Evolutionary conservation across 1,284 basidiomycete genomes (phyloP).

Genomic region (Boletellus deceptivus): DNA sequence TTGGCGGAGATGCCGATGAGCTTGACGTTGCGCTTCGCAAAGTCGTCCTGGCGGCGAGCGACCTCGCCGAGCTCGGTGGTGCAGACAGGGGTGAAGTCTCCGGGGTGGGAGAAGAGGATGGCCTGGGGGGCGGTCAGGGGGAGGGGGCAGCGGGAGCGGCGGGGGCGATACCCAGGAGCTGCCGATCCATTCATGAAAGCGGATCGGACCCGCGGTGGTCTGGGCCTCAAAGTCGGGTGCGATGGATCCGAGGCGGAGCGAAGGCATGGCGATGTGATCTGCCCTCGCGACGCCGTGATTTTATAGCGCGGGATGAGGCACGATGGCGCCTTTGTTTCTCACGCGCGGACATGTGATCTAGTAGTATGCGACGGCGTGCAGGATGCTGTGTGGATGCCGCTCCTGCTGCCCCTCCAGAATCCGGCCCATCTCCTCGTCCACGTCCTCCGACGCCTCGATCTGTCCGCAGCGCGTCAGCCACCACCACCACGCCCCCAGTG

Average conservation of each 20-base stretch:
- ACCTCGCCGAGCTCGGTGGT: constrained; percentile 98
- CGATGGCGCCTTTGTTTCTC: constrained; percentile 49
- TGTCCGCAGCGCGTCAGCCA: constrained; percentile 34
- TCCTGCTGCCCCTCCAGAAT: constrained; percentile 86
- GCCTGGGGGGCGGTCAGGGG: constrained; percentile 44
- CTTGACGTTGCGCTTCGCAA: constrained; percentile 86
- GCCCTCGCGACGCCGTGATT: constrained; percentile 1
- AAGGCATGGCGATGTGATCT: constrained; percentile 31
- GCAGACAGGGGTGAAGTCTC: constrained; percentile 83
- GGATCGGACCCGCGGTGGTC: constrained; percentile 75
- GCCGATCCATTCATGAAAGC: constrained; percentile 91
- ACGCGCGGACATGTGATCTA: constrained; percentile 43
- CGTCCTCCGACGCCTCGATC: constrained; percentile 84
- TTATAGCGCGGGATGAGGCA: constrained; percentile 28
- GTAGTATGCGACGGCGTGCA: constrained; percentile 91
- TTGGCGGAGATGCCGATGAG: constrained; percentile 95
- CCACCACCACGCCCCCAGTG: constrained; percentile 2
- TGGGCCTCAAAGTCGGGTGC: constrained; percentile 84
- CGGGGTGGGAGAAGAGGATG: constrained; percentile 93
- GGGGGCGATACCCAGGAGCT: constrained; percentile 74
- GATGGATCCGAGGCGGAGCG: constrained; percentile 72
- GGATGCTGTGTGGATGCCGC: constrained; percentile 86
- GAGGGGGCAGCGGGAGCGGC: not conserved
- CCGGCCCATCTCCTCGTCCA: constrained; percentile 88
- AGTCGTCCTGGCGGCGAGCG: constrained; percentile 83